Conservation (phyloP, 164 flowering plant genomes). For the Hamamelis virginiana region DNA sequence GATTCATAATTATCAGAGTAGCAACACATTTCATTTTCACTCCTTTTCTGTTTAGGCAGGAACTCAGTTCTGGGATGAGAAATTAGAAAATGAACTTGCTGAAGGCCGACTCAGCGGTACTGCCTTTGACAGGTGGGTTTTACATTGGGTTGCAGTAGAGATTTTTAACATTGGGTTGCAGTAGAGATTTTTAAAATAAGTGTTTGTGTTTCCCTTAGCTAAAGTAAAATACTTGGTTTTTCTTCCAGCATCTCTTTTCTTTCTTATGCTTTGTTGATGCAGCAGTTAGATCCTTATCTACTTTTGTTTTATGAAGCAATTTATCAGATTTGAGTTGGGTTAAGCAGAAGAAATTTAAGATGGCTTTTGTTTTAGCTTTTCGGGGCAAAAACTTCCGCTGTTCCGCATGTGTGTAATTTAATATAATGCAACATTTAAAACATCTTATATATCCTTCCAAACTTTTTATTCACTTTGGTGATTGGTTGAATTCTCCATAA, state of each 20-base stretch:
- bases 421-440: too few species aligned
- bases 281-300: background rate
- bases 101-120: conserved; percentile 75
- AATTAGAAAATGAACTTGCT: conserved; percentile 76
- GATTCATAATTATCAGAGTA: background rate
- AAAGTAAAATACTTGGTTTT: too few species aligned
- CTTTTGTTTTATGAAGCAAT: background rate
- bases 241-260: too few species aligned
- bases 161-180: background rate
- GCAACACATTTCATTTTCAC: background rate
- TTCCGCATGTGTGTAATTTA: too few species aligned
- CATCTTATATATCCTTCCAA: too few species aligned
- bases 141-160: background rate
- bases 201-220: too few species aligned
- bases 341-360: too few species aligned
- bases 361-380: too few species aligned
- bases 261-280: background rate
- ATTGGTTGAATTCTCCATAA: background rate
- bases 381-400: too few species aligned
- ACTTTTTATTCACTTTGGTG: background rate
- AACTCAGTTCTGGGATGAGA: conserved; percentile 98
- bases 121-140: conserved; percentile 78
- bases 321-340: too few species aligned
- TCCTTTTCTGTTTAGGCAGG: conserved; percentile 60
- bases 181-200: background rate